These are phyloP conservation scores for Tagetes patula DNA, from an alignment of 129 eudicot genomes.

Conservation along the genomic window DNA sequence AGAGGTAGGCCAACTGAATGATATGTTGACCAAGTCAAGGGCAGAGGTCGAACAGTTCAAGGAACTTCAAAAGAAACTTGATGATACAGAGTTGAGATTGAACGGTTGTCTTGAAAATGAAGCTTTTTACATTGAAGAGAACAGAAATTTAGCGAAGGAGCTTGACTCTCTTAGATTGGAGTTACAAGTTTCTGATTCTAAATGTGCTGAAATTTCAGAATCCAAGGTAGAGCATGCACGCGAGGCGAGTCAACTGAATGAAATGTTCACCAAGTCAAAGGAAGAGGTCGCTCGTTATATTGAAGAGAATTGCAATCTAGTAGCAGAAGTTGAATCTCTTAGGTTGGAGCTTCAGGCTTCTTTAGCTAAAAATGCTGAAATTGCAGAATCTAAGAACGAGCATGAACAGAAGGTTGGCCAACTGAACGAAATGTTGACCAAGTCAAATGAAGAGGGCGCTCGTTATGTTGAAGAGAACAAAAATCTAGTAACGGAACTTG, in stretches of 20 bases:
- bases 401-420: constrained; percentile 4
- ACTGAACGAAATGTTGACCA: constrained; percentile 13
- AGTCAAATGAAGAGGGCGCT: constrained; percentile 9
- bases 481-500: not conserved
- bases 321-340: constrained; percentile 33
- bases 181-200: constrained; percentile 40
- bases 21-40: constrained; percentile 33
- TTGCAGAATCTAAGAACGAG: constrained; percentile 18
- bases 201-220: constrained; percentile 41
- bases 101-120: constrained; percentile 17
- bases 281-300: constrained; percentile 25
- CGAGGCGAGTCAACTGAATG: constrained; percentile 17
- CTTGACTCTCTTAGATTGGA: constrained; percentile 41
- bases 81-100: constrained; percentile 24
- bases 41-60: constrained; percentile 20
- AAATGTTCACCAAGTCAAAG: constrained; percentile 10
- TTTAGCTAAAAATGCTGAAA: constrained; percentile 28
- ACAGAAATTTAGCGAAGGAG: constrained; percentile 18
- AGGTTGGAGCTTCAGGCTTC: constrained; percentile 48
- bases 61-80: constrained; percentile 24
- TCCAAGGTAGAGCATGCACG: not conserved
- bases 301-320: constrained; percentile 16
- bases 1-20: constrained; percentile 30
- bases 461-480: constrained; percentile 6
- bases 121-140: constrained; percentile 28